phyloP scores from a whole-genome alignment of 306 rosid species.

The Cucurbita argyrosperma region DNA sequence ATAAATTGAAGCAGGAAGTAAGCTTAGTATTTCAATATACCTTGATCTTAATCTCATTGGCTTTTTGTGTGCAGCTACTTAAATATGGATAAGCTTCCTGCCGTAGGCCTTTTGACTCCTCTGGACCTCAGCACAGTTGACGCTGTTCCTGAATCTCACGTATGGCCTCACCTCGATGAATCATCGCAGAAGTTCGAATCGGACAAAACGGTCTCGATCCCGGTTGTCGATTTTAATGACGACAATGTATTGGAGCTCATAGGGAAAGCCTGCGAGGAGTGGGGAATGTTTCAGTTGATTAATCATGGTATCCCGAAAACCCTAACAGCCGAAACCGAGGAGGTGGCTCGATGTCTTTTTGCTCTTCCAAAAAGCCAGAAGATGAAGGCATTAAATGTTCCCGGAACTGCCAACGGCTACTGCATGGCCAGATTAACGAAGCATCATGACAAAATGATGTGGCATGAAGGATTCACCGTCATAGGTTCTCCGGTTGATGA shows the following conservation, averaged over 20 bases:
- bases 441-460: constrained; percentile 19
- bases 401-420: constrained; percentile 21
- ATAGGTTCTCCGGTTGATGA: constrained; percentile 24
- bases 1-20: no score
- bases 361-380: constrained; percentile 23
- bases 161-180: background rate
- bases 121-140: background rate
- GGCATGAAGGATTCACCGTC: constrained; percentile 37
- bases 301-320: constrained; percentile 25
- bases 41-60: no score
- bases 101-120: no score
- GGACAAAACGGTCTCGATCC: background rate
- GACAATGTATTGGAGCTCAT: constrained; percentile 15
- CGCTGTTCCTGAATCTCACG: background rate
- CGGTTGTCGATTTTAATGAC: constrained; percentile 20
- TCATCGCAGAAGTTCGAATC: background rate
- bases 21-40: no score
- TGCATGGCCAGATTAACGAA: constrained; percentile 20
- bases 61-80: no score
- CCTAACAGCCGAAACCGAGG: constrained; percentile 10
- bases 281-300: constrained; percentile 34
- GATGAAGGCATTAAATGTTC: constrained; percentile 17
- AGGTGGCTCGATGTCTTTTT: constrained; percentile 9
- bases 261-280: constrained; percentile 16
- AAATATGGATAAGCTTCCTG: no score